Evolutionary conservation across 2,329 filamentous ascomycete genomes (phyloP).

Genomic region (Colletotrichum tropicicola): DNA sequence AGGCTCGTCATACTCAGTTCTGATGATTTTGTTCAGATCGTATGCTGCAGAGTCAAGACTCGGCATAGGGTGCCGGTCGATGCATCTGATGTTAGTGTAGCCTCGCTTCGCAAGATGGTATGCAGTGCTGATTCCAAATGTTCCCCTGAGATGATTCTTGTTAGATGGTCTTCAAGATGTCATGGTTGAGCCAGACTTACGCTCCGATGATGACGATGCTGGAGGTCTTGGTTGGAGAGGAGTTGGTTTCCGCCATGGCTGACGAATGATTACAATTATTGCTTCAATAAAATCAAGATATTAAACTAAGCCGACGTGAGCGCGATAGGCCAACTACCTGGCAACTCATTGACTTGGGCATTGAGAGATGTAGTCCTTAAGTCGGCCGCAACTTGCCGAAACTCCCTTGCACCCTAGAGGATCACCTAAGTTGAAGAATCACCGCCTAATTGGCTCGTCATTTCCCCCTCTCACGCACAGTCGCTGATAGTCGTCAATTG

Average conservation of each 20-base stretch:
- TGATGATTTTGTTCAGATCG: conserved; percentile 27
- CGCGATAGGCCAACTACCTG: too few relatives aligned
- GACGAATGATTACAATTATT: background rate
- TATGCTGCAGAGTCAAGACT: conserved; percentile 30
- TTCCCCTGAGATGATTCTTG: background rate
- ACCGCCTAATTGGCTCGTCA: background rate
- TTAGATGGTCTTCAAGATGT: background rate
- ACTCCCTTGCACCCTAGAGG: background rate
- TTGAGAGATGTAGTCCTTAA: background rate
- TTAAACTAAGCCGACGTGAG: too few relatives aligned
- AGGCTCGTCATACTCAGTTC: conserved; percentile 26
- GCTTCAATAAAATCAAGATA: background rate
- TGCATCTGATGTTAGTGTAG: conserved; percentile 28
- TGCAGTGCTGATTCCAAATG: conserved; percentile 22
- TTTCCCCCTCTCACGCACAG: conserved; percentile 4
- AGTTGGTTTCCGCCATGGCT: background rate
- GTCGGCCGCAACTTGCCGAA: background rate
- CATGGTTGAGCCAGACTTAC: background rate
- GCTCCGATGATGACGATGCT: conserved; percentile 31
- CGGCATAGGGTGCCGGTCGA: conserved; percentile 25
- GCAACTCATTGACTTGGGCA: too few relatives aligned
- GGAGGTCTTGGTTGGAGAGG: background rate
- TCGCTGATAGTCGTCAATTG: background rate
- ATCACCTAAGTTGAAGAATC: background rate
- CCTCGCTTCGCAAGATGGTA: conserved; percentile 29